Conservation (phyloP, 441 rosid species). For the Brassica balearica region DNA sequence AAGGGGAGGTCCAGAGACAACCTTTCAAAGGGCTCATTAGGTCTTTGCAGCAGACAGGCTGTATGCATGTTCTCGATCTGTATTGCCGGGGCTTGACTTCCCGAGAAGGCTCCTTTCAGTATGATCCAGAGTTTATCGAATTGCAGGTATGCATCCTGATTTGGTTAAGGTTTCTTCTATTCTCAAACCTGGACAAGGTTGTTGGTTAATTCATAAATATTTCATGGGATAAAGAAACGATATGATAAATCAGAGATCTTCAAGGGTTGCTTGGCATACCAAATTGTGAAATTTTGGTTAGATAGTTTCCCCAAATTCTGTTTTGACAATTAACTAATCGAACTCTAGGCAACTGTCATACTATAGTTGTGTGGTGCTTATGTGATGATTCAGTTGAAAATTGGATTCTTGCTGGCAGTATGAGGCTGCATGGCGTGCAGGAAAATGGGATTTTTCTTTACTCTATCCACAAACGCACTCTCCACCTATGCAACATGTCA, state of each 20-base stretch:
- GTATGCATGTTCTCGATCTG: slow-evolving; percentile 86
- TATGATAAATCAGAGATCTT: slow-evolving; percentile 24
- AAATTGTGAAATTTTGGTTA: slow-evolving; percentile 12
- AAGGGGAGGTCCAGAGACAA: slow-evolving; percentile 60
- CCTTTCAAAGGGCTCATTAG: slow-evolving; percentile 92
- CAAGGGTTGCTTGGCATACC: slow-evolving; percentile 26
- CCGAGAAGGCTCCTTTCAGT: slow-evolving; percentile 70
- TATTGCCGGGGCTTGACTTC: slow-evolving; percentile 91
- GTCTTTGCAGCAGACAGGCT: slow-evolving; percentile 96
- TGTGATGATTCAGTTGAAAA: slow-evolving; percentile 30
- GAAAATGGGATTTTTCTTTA: slow-evolving; percentile 96
- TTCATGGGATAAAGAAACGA: slow-evolving; percentile 27
- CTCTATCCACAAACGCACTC: slow-evolving; percentile 57
- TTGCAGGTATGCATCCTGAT: slow-evolving; percentile 71
- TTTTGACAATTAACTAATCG: slow-evolving; percentile 1
- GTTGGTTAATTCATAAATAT: slow-evolving; percentile 14
- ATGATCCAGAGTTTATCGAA: slow-evolving; percentile 82
- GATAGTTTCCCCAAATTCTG: slow-evolving; percentile 18
- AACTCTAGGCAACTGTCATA: not conserved
- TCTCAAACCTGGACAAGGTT: slow-evolving; percentile 14
- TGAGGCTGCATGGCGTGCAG: slow-evolving; percentile 99
- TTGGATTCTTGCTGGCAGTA: slow-evolving; percentile 60
- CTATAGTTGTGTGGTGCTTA: slow-evolving; percentile 28
- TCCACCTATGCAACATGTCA: slow-evolving; percentile 56
- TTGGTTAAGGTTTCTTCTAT: slow-evolving; percentile 10